Evolutionary conservation across 2,329 filamentous ascomycete genomes (phyloP), one percentile per base, ranked within the genome.

Genomic region (Fusarium tricinctum): DNA sequence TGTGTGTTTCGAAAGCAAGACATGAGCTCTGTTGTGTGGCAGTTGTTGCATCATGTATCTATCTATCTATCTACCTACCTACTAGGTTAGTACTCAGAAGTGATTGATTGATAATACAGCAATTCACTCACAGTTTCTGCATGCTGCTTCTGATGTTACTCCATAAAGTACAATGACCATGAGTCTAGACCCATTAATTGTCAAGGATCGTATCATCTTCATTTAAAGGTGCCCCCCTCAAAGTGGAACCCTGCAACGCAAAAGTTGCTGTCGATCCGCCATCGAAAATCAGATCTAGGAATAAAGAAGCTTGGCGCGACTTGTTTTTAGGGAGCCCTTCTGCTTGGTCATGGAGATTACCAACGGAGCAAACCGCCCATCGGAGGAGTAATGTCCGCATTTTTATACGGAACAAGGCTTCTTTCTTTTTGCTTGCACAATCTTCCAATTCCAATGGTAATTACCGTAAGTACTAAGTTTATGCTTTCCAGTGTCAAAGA

Each of bases 231-330:
- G n/a, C 28, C 61, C 22, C 20, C 38, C 23, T 23, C 26, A 46
- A 42, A 42, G 66, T 69, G 56, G 60, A 48, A 48, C 30, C 43
- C 26, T 12, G 40, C 15, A 51, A 42, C 47, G 22, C 14, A 46
- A 58, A 63, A 33, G 56, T 47, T 14, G 43, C 46, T 43, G 60
- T 52, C 68, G 68, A 70, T 70, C 68, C 28, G 42, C 45, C 51
- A 33, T 62, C 57, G 32, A 66, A 70, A 69, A 46, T 53, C 64
- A 69, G 68, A 70, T 70, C 68, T 46, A 45, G 47, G 49, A 59
- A 47, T 52, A 66, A 50, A 50, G 26, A 62, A 58, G 59, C 67
- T 70, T 70, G 60, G 59, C 44, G 50, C 28, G 22, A 32, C 40
- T 45, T 23, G 43, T 57, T 45, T 57, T 62, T 23, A 23, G 23